A percentile compares a stretch with the other conserved stretches of the same genome.
Evolutionary conservation across 75 land plant genomes (phyloP).

Genomic region (Gnetum montanum): DNA sequence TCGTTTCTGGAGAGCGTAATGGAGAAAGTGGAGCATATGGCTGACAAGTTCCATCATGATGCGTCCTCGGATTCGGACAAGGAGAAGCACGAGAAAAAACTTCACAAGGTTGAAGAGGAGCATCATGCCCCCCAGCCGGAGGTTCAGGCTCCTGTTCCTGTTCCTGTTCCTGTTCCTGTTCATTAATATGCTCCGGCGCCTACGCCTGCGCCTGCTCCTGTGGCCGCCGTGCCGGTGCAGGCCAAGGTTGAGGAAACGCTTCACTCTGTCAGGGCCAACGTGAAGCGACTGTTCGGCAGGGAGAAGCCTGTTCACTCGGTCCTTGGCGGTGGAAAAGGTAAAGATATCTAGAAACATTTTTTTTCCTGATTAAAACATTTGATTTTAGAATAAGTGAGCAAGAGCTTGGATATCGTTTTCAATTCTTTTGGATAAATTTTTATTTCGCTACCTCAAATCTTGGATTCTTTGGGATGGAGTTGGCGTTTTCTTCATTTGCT

Average conservation of each 20-base stretch:
- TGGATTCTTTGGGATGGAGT: not conserved
- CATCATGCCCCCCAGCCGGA: not conserved
- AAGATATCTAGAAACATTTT: not conserved
- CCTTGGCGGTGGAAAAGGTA: constrained; percentile 73
- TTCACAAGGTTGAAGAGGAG: constrained; percentile 12
- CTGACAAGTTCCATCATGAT: constrained; percentile 18
- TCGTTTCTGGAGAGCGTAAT: constrained; percentile 8
- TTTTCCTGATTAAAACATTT: not conserved
- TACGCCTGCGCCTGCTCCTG: no score
- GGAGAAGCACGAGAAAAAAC: constrained; percentile 9
- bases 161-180: no score
- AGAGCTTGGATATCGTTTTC: not conserved
- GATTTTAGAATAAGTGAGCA: not conserved
- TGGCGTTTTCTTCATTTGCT: not conserved
- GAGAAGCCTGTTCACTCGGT: constrained; percentile 56
- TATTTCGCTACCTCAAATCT: not conserved
- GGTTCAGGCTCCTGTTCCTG: constrained; percentile 14
- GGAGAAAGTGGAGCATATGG: constrained; percentile 31
- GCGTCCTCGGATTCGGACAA: constrained; percentile 26
- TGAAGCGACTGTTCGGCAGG: constrained; percentile 46
- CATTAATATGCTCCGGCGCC: constrained; percentile 34
- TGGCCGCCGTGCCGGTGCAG: constrained; percentile 8
- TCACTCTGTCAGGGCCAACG: not conserved
- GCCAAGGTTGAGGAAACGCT: not conserved
- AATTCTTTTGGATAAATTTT: not conserved